Evolutionary conservation across 139 green algal genomes (phyloP).

Genomic region (Chlorella sp.): DNA sequence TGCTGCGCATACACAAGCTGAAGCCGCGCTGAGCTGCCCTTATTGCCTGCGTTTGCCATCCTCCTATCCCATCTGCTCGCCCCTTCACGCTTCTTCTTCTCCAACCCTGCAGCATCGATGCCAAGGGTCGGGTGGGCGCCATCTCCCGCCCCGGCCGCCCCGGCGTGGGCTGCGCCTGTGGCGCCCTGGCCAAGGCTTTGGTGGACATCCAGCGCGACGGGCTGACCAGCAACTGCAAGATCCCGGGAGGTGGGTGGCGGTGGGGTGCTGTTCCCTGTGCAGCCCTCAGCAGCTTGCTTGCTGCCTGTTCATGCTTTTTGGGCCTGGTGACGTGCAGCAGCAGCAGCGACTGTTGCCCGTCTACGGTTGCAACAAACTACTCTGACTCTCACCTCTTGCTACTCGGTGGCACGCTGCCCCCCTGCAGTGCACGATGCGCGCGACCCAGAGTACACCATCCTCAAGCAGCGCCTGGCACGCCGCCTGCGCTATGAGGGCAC

Average conservation of each 20-base stretch:
- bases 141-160: constrained; percentile 72
- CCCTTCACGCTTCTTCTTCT: no score
- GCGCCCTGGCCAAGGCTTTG: constrained; percentile 72
- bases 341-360: no score
- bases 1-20: no score
- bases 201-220: constrained; percentile 55
- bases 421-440: constrained; percentile 76
- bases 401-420: no score
- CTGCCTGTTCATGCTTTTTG: not conserved
- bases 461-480: constrained; percentile 86
- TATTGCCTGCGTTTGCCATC: no score
- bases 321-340: no score
- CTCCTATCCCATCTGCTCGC: no score
- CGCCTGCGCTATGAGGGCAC: constrained; percentile 63
- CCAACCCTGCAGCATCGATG: constrained; percentile 62
- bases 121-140: constrained; percentile 65
- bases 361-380: no score
- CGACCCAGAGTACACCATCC: constrained; percentile 90
- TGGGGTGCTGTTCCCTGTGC: no score
- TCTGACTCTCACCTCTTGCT: no score
- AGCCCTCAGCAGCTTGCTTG: no score
- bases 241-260: constrained; percentile 56
- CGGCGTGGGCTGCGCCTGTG: constrained; percentile 77
- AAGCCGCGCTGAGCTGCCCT: no score
- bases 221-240: constrained; percentile 52